Base-by-base conservation (phyloP, 2,329 filamentous ascomycete species). In the Colletotrichum tamarilloi region DNA sequence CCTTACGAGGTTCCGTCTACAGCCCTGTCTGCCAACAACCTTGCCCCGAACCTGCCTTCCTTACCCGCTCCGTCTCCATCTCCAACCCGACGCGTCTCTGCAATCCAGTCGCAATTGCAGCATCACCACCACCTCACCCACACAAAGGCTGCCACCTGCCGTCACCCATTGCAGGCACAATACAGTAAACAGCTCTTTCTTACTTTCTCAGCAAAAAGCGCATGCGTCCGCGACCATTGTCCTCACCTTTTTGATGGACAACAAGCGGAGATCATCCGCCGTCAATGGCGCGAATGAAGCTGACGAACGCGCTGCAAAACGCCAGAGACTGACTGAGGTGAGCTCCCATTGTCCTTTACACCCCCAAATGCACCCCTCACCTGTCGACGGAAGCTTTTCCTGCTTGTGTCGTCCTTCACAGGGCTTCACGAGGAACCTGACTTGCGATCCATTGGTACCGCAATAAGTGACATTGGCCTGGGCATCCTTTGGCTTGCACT, bases 221-320 rank as follows among this genome's bases (percentile, higher is more conserved):
- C 74, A 74, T 56, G 62, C 53, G 24, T 49, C 35, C 55, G 74
- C 72, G 68, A 72, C 62, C 52, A 55, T 24, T 26, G 42, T 32
- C 35, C 58, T 57, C 26, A 5, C 14, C 26, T 73, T 70, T 72
- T 67, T 38, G 28, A 90, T 90, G 88, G 88, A 90, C 76, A 84
- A 84, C 79, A 90, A 90, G 82, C 87, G 88, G 76, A 90, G 90
- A 78, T 87, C 87, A 49, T 81, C 80, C 74, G 79, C 81, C 76
- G 79, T 80, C 63, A 86, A 86, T 78, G 85, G 85, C 74, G 80
- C 81, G 63, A 82, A 82, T 59, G 87, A 90, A 71, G 81, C 82
- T 70, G 85, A 87, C 66, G 88, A 90, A 77, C 87, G 88, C 78
- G 85, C 86, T 68, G 82, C 86, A 7, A 91, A 91, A 83, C 85